phyloP scores from a whole-genome alignment of 768 basidiomycete genomes.

The Trichaptum fuscoviolaceum region DNA sequence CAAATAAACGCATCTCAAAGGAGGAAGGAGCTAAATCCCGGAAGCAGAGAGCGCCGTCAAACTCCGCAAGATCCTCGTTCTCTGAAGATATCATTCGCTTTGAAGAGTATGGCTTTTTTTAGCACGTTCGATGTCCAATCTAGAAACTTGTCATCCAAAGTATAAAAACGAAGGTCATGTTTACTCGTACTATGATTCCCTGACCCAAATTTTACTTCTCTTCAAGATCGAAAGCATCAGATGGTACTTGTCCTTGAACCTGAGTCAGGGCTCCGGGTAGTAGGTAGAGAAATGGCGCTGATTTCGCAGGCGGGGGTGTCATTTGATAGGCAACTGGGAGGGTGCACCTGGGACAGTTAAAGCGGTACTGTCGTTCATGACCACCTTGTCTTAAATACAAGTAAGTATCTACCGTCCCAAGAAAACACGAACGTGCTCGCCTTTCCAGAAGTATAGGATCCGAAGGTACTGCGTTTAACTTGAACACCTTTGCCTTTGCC shows the following conservation, averaged over 20 bases:
- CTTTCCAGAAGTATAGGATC: slow-evolving; percentile 76
- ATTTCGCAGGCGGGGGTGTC: slow-evolving; percentile 68
- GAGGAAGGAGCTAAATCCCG: not conserved
- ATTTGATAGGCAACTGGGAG: slow-evolving; percentile 74
- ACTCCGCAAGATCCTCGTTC: too few species aligned
- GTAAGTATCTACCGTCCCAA: slow-evolving; percentile 19
- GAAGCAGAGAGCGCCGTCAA: too few species aligned
- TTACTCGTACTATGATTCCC: not conserved
- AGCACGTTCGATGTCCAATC: not conserved
- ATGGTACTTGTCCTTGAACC: slow-evolving; percentile 80
- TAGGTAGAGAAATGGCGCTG: slow-evolving; percentile 75
- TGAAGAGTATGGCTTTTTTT: too few species aligned
- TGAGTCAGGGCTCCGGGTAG: slow-evolving; percentile 80
- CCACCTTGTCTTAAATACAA: slow-evolving; percentile 46
- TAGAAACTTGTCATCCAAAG: not conserved
- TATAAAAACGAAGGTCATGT: not conserved
- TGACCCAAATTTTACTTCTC: not conserved
- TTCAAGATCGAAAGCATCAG: slow-evolving; percentile 64
- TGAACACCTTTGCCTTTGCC: slow-evolving; percentile 70
- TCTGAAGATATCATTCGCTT: not conserved
- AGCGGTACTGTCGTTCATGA: slow-evolving; percentile 72
- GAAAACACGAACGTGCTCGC: slow-evolving; percentile 35
- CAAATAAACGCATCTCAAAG: not conserved
- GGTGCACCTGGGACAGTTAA: slow-evolving; percentile 63
- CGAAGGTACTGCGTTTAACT: slow-evolving; percentile 68